Conservation (phyloP, 2,329 filamentous ascomycete species). For the Neoscytalidium dimidiatum region DNA sequence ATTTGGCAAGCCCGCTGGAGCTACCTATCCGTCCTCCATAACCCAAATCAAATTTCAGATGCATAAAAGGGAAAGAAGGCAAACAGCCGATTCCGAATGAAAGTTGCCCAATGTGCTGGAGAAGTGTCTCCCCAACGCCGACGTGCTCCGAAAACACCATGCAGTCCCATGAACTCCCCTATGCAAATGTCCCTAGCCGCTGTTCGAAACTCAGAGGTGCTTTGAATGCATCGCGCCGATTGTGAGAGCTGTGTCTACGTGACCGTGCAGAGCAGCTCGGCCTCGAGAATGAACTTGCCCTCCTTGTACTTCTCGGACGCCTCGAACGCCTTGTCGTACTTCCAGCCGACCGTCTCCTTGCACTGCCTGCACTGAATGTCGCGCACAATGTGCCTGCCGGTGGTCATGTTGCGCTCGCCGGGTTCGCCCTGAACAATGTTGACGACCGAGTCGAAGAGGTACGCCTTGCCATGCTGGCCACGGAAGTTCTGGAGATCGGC, state of each 20-base stretch:
- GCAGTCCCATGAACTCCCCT: conserved; percentile 1
- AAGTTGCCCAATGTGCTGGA: background rate
- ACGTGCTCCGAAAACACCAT: conserved; percentile 12
- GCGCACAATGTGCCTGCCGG: conserved; percentile 88
- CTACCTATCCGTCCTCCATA: background rate
- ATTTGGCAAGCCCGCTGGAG: background rate
- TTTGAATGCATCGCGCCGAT: background rate
- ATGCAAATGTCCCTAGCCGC: conserved; percentile 4
- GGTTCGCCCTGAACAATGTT: conserved; percentile 83
- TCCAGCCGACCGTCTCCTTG: conserved; percentile 93
- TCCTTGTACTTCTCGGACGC: conserved; percentile 95
- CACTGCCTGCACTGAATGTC: conserved; percentile 92
- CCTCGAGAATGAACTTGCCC: conserved; percentile 95
- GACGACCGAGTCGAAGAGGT: conserved; percentile 91
- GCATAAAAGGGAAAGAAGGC: background rate
- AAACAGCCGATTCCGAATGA: background rate
- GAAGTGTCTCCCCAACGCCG: background rate
- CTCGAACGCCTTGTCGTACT: conserved; percentile 98
- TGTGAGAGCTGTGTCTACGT: conserved; percentile 28
- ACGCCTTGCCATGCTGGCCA: conserved; percentile 96
- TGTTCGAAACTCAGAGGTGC: background rate
- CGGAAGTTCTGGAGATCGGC: conserved; percentile 78
- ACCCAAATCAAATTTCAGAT: background rate
- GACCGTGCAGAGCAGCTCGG: conserved; percentile 83
- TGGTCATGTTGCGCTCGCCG: conserved; percentile 97